Conservation (phyloP, 2,329 filamentous ascomycete genomes). For the Capronia epimyces region DNA sequence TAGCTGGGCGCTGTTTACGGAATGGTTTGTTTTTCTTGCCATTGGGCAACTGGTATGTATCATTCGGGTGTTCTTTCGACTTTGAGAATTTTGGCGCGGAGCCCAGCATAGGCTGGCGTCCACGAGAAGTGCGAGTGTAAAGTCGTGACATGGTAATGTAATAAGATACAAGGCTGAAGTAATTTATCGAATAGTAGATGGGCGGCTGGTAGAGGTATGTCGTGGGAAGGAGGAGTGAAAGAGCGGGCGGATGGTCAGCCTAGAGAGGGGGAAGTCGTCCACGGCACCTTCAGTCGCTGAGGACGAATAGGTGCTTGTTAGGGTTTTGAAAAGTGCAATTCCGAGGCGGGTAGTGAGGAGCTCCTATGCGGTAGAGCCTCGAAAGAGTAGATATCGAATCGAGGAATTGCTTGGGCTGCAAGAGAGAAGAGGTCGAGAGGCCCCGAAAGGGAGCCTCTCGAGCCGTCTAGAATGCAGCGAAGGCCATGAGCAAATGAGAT, state of each 20-base stretch:
- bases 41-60: constrained; percentile 16
- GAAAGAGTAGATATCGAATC: constrained; percentile 49
- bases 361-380: constrained; percentile 31
- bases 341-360: constrained; percentile 47
- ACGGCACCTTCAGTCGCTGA: constrained; percentile 27
- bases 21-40: constrained; percentile 11
- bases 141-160: constrained; percentile 23
- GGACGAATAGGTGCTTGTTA: constrained; percentile 31
- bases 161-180: background rate
- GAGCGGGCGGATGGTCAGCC: constrained; percentile 14
- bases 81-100: constrained; percentile 15
- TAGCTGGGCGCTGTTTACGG: constrained; percentile 5
- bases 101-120: constrained; percentile 23
- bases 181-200: background rate
- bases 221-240: constrained; percentile 13
- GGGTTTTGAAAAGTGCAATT: constrained; percentile 51
- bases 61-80: constrained; percentile 16
- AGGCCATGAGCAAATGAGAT: constrained; percentile 59
- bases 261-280: constrained; percentile 15
- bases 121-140: constrained; percentile 20
- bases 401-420: constrained; percentile 23
- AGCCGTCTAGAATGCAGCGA: constrained; percentile 86
- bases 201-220: constrained; percentile 1
- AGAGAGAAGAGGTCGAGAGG: constrained; percentile 20
- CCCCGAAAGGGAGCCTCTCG: constrained; percentile 51